These are phyloP conservation scores for Apiotrichum porosum DNA, from an alignment of 1,284 basidiomycete species.

Conservation along the genomic window DNA sequence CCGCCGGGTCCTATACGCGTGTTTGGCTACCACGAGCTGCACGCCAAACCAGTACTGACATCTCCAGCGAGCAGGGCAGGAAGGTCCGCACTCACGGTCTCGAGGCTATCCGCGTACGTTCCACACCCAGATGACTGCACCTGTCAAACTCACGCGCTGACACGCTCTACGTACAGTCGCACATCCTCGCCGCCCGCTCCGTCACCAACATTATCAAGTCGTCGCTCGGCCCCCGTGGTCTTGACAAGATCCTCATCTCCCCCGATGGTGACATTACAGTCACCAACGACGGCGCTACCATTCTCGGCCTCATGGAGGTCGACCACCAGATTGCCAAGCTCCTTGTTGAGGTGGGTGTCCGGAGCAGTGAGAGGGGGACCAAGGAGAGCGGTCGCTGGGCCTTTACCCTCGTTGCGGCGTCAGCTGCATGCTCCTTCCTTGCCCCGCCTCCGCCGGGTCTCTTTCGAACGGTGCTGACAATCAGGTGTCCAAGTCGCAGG, in stretches of 20 bases:
- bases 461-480: conserved; percentile 12
- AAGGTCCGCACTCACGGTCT: conserved; percentile 92
- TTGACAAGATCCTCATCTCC: conserved; percentile 98
- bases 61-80: conserved; percentile 73
- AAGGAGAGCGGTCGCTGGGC: not conserved
- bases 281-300: conserved; percentile 97
- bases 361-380: not conserved
- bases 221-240: conserved; percentile 87
- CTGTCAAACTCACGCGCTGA: conserved; percentile 2
- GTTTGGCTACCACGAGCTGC: no score
- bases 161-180: conserved; percentile 58
- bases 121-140: not conserved
- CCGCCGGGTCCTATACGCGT: no score
- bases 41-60: no score
- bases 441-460: no score
- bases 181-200: conserved; percentile 80
- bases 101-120: conserved; percentile 87
- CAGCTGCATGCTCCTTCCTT: no score
- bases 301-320: conserved; percentile 93
- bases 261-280: conserved; percentile 98
- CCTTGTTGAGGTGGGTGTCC: conserved; percentile 69
- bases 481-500: conserved; percentile 79
- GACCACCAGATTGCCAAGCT: conserved; percentile 98
- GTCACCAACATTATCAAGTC: conserved; percentile 94
- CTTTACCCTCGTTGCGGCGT: no score